These are phyloP conservation scores for Begonia loranthoides DNA, from an alignment of 306 rosid genomes.

Conservation along the genomic window DNA sequence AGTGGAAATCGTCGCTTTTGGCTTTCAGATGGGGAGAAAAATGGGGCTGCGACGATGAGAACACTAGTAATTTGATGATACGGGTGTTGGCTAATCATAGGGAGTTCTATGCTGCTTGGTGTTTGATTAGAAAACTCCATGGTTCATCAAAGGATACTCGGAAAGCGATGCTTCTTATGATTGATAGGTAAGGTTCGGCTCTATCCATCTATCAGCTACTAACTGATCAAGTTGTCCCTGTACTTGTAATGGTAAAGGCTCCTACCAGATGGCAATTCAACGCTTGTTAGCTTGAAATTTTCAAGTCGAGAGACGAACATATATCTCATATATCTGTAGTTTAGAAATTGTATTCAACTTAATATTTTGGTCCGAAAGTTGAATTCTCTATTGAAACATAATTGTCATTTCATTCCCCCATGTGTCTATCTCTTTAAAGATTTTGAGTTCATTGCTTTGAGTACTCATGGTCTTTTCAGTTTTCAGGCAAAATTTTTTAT, in stretches of 20 bases:
- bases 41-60: conserved; percentile 40
- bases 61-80: conserved; percentile 52
- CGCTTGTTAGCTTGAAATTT: background rate
- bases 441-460: no score
- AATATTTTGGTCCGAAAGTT: no score
- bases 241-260: background rate
- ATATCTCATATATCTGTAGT: background rate
- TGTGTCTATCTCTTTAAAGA: no score
- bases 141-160: conserved; percentile 39
- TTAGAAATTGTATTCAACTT: background rate
- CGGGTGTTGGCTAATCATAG: conserved; percentile 71
- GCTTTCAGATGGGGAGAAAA: conserved; percentile 60
- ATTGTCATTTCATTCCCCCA: no score
- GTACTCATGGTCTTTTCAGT: background rate
- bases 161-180: conserved; percentile 64
- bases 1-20: conserved; percentile 45
- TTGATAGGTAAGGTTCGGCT: conserved; percentile 49
- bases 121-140: conserved; percentile 60
- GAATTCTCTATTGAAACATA: no score
- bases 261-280: background rate
- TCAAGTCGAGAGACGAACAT: background rate
- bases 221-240: background rate
- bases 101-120: conserved; percentile 68
- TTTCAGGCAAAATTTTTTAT: background rate
- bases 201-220: background rate